Conservation (phyloP, 768 basidiomycete species). For the Mycena epipterygia region DNA sequence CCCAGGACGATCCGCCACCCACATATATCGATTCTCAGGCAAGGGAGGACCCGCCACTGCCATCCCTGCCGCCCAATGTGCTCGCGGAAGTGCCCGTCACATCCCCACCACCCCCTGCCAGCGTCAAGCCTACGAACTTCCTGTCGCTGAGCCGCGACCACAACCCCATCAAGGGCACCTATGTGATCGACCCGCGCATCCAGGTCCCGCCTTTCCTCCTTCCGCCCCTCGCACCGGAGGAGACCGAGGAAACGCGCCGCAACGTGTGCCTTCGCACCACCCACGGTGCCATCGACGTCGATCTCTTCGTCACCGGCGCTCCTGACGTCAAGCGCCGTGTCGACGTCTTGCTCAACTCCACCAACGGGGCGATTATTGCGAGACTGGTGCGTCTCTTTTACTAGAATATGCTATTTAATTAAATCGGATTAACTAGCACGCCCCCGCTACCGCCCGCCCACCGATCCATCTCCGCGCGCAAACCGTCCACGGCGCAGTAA, state of each 20-base stretch:
- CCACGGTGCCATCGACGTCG: slow-evolving; percentile 52
- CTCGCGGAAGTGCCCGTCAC: background rate
- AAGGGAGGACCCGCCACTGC: background rate
- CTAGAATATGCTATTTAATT: background rate
- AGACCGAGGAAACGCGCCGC: slow-evolving; percentile 54
- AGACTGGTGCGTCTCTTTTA: slow-evolving; percentile 15
- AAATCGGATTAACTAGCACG: background rate
- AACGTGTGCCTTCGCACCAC: slow-evolving; percentile 53
- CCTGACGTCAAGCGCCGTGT: slow-evolving; percentile 30
- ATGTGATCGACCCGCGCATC: slow-evolving; percentile 59
- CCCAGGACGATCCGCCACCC: background rate
- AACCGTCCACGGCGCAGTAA: slow-evolving; percentile 47
- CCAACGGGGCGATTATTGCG: slow-evolving; percentile 44
- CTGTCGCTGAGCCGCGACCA: slow-evolving; percentile 46
- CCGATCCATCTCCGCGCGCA: slow-evolving; percentile 42
- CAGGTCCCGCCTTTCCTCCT: slow-evolving; percentile 54
- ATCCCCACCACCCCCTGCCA: background rate
- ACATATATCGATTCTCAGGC: background rate
- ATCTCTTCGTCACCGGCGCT: slow-evolving; percentile 52
- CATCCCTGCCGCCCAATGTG: slow-evolving; percentile 17
- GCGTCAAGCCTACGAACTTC: slow-evolving; percentile 49
- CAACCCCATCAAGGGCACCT: slow-evolving; percentile 49
- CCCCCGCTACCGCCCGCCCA: slow-evolving; percentile 33
- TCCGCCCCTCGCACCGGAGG: slow-evolving; percentile 49
- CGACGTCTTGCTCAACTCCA: slow-evolving; percentile 36